Evolutionary conservation across 2,329 filamentous ascomycete species (phyloP).

Genomic region (Zymoseptoria pseudotritici): DNA sequence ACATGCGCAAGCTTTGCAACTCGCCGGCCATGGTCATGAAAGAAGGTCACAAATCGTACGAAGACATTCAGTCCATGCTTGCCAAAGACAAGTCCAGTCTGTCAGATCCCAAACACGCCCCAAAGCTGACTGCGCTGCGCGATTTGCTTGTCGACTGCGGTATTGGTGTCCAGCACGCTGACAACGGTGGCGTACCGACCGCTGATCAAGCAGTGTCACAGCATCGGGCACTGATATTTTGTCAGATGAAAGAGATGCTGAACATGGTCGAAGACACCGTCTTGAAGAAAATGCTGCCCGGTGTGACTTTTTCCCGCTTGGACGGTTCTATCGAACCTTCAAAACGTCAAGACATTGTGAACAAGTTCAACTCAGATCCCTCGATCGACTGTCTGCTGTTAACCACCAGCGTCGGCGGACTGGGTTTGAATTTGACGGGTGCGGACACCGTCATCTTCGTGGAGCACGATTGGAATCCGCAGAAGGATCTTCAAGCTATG

Average conservation of each 20-base stretch:
- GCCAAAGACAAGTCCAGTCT: constrained; percentile 71
- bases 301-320: constrained; percentile 86
- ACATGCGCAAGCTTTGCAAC: constrained; percentile 99
- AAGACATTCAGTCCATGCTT: constrained; percentile 75
- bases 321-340: constrained; percentile 90
- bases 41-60: constrained; percentile 82
- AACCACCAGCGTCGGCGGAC: constrained; percentile 88
- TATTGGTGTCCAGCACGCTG: constrained; percentile 63
- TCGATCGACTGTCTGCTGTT: constrained; percentile 90
- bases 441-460: constrained; percentile 99
- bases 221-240: constrained; percentile 93
- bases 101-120: constrained; percentile 79
- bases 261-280: constrained; percentile 98
- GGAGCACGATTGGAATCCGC: constrained; percentile 98
- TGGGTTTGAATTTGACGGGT: constrained; percentile 90
- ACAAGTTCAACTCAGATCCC: constrained; percentile 96
- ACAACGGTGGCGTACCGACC: constrained; percentile 43
- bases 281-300: constrained; percentile 80
- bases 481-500: constrained; percentile 98
- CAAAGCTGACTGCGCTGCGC: constrained; percentile 81
- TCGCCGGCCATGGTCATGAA: constrained; percentile 95
- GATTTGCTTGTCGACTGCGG: constrained; percentile 98
- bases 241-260: constrained; percentile 99
- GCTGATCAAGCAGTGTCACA: constrained; percentile 80
- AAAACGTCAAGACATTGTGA: constrained; percentile 94